These are phyloP conservation scores for Massarina eburnea DNA, from an alignment of 2,329 filamentous ascomycete genomes.

Conservation along the genomic window DNA sequence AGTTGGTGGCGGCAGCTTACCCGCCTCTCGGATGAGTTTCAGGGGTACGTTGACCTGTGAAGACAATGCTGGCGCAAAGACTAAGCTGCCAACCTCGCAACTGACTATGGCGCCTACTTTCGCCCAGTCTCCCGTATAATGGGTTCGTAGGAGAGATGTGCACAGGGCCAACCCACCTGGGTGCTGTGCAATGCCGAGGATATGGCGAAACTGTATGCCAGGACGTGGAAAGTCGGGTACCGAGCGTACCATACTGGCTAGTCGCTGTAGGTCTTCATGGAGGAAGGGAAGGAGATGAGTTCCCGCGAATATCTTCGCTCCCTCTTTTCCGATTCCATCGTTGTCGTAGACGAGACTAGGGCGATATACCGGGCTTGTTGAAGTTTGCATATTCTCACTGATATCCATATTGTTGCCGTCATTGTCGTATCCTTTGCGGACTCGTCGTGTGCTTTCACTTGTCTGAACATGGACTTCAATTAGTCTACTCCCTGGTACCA, in stretches of 20 bases:
- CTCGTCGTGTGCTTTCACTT: constrained; percentile 38
- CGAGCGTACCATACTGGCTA: constrained; percentile 54
- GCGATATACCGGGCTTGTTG: constrained; percentile 30
- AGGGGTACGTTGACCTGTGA: constrained; percentile 46
- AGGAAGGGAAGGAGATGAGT: constrained; percentile 50
- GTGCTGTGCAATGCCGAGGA: constrained; percentile 58
- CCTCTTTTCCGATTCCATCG: constrained; percentile 45
- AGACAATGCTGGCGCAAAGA: constrained; percentile 58
- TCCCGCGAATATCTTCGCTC: constrained; percentile 47
- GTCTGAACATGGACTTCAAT: constrained; percentile 57
- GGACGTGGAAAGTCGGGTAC: constrained; percentile 55
- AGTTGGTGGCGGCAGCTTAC: constrained; percentile 61
- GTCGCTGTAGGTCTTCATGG: constrained; percentile 48
- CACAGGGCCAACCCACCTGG: constrained; percentile 55
- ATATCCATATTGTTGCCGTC: constrained; percentile 11
- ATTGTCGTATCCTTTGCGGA: constrained; percentile 38
- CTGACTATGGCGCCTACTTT: constrained; percentile 50
- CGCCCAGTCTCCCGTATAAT: constrained; percentile 53
- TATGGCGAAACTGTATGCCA: constrained; percentile 59
- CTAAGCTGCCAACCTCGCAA: constrained; percentile 61
- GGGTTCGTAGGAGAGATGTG: constrained; percentile 51
- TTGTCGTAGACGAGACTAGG: constrained; percentile 58
- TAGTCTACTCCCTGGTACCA: constrained; percentile 56
- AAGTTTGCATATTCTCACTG: constrained; percentile 19
- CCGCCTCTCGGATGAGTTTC: constrained; percentile 56